A percentile compares a stretch with the other conserved stretches of the same genome.
Conservation (phyloP, 805 yeast genomes). For the Saccharomyces kudriavzevii region DNA sequence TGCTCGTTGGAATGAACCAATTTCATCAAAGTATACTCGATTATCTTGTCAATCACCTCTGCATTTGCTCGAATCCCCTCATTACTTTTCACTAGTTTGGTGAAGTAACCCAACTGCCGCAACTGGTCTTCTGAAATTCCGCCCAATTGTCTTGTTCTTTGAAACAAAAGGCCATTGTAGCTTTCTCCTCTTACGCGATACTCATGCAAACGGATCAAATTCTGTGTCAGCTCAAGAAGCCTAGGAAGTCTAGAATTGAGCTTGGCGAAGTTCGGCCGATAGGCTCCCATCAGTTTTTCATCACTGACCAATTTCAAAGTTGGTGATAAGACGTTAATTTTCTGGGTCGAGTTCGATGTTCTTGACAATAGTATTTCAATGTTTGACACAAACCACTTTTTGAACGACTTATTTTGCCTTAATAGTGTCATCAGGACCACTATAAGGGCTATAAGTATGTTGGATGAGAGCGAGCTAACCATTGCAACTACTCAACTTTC, state of each 20-base stretch:
- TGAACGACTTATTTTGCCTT: conserved; percentile 15
- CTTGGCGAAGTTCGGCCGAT: conserved; percentile 2
- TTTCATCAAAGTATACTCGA: conserved; percentile 30
- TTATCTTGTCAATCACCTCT: conserved; percentile 38
- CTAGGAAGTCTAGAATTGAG: conserved; percentile 1
- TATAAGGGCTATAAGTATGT: conserved; percentile 7
- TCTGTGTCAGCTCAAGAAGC: conserved; percentile 8
- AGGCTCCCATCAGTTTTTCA: neutral
- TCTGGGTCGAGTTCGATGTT: conserved; percentile 8
- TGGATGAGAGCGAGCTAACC: neutral
- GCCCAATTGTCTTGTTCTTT: conserved; percentile 12
- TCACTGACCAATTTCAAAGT: conserved; percentile 6
- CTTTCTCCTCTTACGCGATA: conserved; percentile 14
- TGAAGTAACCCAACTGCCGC: conserved; percentile 43
- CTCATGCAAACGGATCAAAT: conserved; percentile 12
- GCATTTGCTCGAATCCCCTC: conserved; percentile 41
- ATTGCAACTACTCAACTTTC: neutral
- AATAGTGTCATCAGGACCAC: conserved; percentile 17
- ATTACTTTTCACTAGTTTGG: conserved; percentile 46
- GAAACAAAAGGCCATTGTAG: conserved; percentile 15
- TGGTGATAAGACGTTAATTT: conserved; percentile 8
- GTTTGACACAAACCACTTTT: conserved; percentile 12
- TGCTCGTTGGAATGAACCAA: conserved; percentile 15
- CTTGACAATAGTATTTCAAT: conserved; percentile 13
- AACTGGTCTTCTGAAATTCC: conserved; percentile 10